Evolutionary conservation across 768 basidiomycete species (phyloP).

Genomic region (Cyclocybe cylindracea): DNA sequence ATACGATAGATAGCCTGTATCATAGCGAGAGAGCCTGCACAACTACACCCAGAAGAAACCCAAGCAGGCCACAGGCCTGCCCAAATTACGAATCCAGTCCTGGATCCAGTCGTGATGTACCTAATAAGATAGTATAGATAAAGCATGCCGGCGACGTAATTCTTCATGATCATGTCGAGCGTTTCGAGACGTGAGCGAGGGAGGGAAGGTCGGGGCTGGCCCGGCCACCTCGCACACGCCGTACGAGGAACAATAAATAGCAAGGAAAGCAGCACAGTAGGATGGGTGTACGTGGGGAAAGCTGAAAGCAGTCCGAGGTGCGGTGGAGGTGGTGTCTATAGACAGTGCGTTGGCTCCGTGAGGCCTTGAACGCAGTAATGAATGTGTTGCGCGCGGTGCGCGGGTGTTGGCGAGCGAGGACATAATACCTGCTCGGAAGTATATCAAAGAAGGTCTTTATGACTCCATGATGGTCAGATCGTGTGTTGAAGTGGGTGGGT

Average conservation of each 20-base stretch:
- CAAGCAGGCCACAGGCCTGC: background rate
- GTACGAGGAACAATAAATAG: background rate
- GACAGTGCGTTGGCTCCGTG: background rate
- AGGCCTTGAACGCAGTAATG: background rate
- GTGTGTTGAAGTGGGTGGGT: background rate
- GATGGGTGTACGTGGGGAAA: background rate
- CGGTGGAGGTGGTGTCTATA: no score
- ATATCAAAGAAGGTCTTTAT: no score
- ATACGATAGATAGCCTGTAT: background rate
- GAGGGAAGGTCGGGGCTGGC: background rate
- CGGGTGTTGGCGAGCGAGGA: background rate
- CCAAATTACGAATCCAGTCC: background rate
- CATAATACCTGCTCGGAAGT: background rate
- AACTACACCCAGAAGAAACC: background rate
- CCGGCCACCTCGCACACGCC: background rate
- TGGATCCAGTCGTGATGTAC: background rate
- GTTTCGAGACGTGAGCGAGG: background rate
- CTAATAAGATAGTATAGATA: background rate
- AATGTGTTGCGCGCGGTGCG: background rate
- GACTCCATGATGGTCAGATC: no score
- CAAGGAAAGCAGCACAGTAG: background rate
- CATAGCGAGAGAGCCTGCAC: no score
- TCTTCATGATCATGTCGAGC: slow-evolving; percentile 18
- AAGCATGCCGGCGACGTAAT: slow-evolving; percentile 14
- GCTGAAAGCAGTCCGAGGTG: no score